Percentiles rank a stretch among this genome's conserved stretches.
These are phyloP conservation scores for Xylariomycetidae sp. DNA, from an alignment of 2,329 filamentous ascomycete species.

Conservation along the genomic window DNA sequence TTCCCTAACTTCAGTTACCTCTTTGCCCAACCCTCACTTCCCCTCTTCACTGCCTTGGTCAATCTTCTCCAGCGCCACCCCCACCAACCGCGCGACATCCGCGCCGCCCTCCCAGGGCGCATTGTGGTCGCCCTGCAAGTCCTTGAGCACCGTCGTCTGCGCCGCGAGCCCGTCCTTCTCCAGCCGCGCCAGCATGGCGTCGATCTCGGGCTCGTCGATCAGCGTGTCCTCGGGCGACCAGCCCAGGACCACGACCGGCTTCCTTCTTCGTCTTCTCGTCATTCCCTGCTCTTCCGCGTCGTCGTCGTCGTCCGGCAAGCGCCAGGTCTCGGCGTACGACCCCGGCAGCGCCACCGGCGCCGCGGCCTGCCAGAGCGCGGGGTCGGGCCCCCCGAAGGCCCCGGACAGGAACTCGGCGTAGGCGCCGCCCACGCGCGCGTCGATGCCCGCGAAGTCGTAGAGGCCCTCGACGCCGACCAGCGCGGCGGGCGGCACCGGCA, in stretches of 20 bases:
- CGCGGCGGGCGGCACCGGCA: conserved; percentile 37
- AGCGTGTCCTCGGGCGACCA: conserved; percentile 43
- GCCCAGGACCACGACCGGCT: conserved; percentile 36
- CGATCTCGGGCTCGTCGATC: conserved; percentile 52
- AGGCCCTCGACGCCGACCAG: conserved; percentile 61
- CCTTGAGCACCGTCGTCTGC: conserved; percentile 32
- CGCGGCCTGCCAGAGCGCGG: conserved; percentile 43
- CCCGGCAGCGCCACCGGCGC: conserved; percentile 45
- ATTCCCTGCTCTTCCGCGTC: conserved; percentile 3
- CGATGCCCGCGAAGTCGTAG: conserved; percentile 55
- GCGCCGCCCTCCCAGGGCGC: conserved; percentile 55
- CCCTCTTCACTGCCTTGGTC: too few species aligned
- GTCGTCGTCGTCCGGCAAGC: conserved; percentile 24
- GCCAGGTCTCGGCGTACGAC: conserved; percentile 36
- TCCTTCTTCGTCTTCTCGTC: too few species aligned
- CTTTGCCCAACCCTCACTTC: too few species aligned
- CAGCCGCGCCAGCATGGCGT: conserved; percentile 47
- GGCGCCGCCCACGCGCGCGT: conserved; percentile 35
- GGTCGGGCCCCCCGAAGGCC: conserved; percentile 58
- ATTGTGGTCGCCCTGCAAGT: conserved; percentile 55
- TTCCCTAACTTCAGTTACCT: too few species aligned
- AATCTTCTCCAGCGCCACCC: conserved; percentile 14
- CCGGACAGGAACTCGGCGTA: conserved; percentile 53
- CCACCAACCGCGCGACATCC: conserved; percentile 45
- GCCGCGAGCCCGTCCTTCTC: conserved; percentile 30